phyloP scores from a whole-genome alignment of 164 flowering plant species.

The Umbilicus rupestris region DNA sequence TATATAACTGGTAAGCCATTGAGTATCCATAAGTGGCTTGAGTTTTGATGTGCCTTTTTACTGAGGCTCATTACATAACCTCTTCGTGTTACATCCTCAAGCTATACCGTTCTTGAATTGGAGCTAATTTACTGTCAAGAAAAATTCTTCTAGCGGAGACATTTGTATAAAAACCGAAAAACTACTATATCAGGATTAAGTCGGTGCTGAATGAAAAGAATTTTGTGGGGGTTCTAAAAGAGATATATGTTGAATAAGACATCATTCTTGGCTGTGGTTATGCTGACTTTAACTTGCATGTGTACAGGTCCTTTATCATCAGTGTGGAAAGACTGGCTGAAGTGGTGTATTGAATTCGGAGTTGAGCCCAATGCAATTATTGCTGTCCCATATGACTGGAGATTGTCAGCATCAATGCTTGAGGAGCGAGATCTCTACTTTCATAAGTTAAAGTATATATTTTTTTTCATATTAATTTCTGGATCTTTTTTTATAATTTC shows the following conservation, averaged over 20 bases:
- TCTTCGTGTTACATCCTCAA: neutral
- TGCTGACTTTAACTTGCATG: neutral
- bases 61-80: neutral
- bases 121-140: neutral
- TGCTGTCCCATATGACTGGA: slow-evolving; percentile 99
- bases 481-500: neutral
- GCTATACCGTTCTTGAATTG: neutral
- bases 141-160: neutral
- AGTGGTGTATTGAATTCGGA: slow-evolving; percentile 98
- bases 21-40: neutral
- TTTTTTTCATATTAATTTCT: neutral
- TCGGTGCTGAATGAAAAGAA: neutral
- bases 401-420: slow-evolving; percentile 85
- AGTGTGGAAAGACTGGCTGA: slow-evolving; percentile 98
- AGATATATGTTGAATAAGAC: neutral
- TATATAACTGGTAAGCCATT: slow-evolving; percentile 68
- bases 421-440: slow-evolving; percentile 98
- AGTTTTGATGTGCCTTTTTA: neutral
- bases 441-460: slow-evolving; percentile 86
- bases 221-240: neutral
- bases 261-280: neutral
- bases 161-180: neutral
- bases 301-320: slow-evolving; percentile 90
- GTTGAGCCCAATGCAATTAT: slow-evolving; percentile 89
- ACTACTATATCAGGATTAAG: neutral